Evolutionary conservation across 2,329 filamentous ascomycete species (phyloP), one percentile per base, ranked within the genome.

Genomic region (Aplosporella prunicola): DNA sequence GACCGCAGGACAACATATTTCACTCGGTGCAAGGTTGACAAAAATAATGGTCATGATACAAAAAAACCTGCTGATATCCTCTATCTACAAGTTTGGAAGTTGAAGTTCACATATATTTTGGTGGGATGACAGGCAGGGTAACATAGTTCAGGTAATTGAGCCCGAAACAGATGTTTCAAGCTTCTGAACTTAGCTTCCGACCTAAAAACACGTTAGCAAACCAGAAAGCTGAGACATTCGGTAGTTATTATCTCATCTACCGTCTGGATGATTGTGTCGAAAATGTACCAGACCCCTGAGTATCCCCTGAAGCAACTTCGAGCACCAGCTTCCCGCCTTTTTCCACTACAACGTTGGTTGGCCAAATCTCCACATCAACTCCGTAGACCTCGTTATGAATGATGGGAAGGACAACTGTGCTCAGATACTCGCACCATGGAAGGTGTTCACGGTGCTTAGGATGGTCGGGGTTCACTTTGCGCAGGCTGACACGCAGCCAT

Each of bases 331-430:
- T 66, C 0, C 64, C 69, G 0, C 74, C 74, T 43, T 64, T 62
- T 43, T 65, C 66, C 1, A 68, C 57, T 1, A 78, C 57, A 0
- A 79, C 72, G 42, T 76, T 76, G 0, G 76, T 79, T 0, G 76
- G 75, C 77, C 76, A 80, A 0, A 80, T 52, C 51, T 80, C 76
- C 0, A 80, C 61, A 43, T 80, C 76, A 1, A 79, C 72, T 0
- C 51, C 55, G 46, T 81, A 80, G 0, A 76, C 60, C 38, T 75
- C 68, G 0, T 69, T 71, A 0, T 64, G 58, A 18, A 68, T 63
- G 7, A 80, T 74, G 1, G 67, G 62, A 30, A 64, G 63, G 3
- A 74, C 69, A 42, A 80, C 76, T 0, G 60, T 70, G 24, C 66
- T 70, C 13, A 66, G 60, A 47, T 80, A 81, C 32, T 78, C 68